A percentile compares a stretch with the other conserved stretches of the same genome.
phyloP scores from a whole-genome alignment of 2,329 filamentous ascomycete genomes.

The Pseudogymnoascus destructans region DNA sequence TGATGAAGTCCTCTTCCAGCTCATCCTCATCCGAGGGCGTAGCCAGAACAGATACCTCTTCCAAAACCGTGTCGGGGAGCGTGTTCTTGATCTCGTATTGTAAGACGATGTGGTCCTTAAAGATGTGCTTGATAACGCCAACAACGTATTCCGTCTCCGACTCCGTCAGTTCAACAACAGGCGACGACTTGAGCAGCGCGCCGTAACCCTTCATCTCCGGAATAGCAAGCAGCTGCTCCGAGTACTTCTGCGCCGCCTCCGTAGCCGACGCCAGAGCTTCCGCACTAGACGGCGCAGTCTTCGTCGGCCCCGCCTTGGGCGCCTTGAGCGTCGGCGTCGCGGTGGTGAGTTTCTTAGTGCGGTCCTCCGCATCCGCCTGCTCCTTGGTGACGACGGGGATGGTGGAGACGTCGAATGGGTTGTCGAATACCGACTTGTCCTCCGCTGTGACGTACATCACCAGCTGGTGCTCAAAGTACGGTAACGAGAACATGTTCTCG shows the following conservation, averaged over 20 bases:
- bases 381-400: constrained; percentile 91
- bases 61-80: constrained; percentile 74
- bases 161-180: constrained; percentile 79
- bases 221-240: constrained; percentile 74
- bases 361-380: constrained; percentile 89
- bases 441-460: constrained; percentile 95
- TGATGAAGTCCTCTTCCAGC: constrained; percentile 83
- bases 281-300: constrained; percentile 53
- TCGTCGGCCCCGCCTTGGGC: constrained; percentile 65
- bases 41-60: constrained; percentile 75
- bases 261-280: constrained; percentile 66
- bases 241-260: constrained; percentile 76
- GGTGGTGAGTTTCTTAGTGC: constrained; percentile 92
- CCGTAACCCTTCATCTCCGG: constrained; percentile 88
- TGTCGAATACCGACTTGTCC: constrained; percentile 70
- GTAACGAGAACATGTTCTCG: constrained; percentile 89
- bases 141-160: constrained; percentile 97
- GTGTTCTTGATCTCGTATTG: constrained; percentile 99
- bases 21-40: constrained; percentile 71
- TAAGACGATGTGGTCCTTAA: constrained; percentile 90
- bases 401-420: constrained; percentile 78
- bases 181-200: constrained; percentile 79
- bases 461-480: constrained; percentile 90
- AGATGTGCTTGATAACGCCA: constrained; percentile 86
- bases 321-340: constrained; percentile 89